A percentile compares a stretch with the other conserved stretches of the same genome.
Conservation (phyloP, 1,284 basidiomycete species). For the Ustilago bromivora region DNA sequence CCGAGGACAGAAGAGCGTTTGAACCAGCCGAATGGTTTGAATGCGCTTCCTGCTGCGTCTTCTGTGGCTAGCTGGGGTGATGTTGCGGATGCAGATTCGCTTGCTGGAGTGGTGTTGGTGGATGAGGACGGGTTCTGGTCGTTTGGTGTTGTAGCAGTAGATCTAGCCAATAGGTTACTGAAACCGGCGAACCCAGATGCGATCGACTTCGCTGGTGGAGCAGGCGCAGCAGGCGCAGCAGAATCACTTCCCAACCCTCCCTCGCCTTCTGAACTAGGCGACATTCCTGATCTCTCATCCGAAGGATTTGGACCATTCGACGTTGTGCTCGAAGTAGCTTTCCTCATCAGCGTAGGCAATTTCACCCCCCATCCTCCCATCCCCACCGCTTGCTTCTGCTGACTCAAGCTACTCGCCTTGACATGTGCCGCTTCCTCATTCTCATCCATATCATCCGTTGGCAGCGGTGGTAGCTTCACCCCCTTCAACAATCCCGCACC, state of each 20-base stretch:
- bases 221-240: not conserved
- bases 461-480: constrained; percentile 62
- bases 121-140: not conserved
- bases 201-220: constrained; percentile 22
- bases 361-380: constrained; percentile 45
- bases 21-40: constrained; percentile 53
- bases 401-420: constrained; percentile 10
- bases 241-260: not conserved
- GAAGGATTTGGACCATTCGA: constrained; percentile 33
- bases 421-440: constrained; percentile 42
- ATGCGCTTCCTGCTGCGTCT: constrained; percentile 28
- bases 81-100: not conserved
- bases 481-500: constrained; percentile 51
- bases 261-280: not conserved
- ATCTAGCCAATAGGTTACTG: constrained; percentile 30
- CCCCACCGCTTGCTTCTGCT: constrained; percentile 13
- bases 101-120: constrained; percentile 6
- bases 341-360: constrained; percentile 52
- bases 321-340: constrained; percentile 37
- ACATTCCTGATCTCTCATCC: constrained; percentile 23
- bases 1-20: constrained; percentile 36
- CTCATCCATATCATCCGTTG: constrained; percentile 58
- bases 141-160: constrained; percentile 15
- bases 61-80: constrained; percentile 14
- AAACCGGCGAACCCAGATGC: constrained; percentile 41